Evolutionary conservation across 139 green algal genomes (phyloP), one percentile per base, ranked within the genome.

Genomic region (Raphidocelis subcapitata): DNA sequence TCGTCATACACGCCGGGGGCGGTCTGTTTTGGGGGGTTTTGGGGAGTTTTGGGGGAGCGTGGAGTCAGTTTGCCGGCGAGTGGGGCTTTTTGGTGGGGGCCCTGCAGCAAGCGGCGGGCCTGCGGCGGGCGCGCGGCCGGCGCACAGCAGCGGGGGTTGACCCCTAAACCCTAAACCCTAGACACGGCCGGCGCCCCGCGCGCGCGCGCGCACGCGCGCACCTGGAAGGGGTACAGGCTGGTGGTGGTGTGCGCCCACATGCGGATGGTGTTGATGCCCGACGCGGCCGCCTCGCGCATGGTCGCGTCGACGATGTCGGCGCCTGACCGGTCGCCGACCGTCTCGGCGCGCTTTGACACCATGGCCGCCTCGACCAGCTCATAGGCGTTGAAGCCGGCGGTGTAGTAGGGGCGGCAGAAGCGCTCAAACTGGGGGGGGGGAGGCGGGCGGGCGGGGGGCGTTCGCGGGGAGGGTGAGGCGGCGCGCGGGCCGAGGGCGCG

Each of bases 221-320:
- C 76, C 78, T 93, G 88, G 57, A 94, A 82, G 8, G 85, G 84
- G 64, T 86, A 82, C 44, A 67, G 51, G 1, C 66, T n/a, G 49
- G 89, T 79, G 5, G 77, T 84, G 21, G 84, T 91, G 74, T 94
- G 89, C 0, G 77, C 90, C 79, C 84, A 95, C 16, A 79, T 79
- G 32, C 90, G 81, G 3, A 94, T 51, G 2, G 88, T 84, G 61
- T 89, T 94, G 26, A 94, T 76, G 14, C 85, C 84, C 20, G 68
- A 62, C 2, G 68, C 65, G 0, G 82, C 72, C 3, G 88, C 85
- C 15, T 68, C 15, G 1, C 29, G 37, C 31, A 93, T 54, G n/a
- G 81, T 65, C 28, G 76, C 66, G 12, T 65, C 67, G 10, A 89
- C 69, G 10, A 80, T 69, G 56, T 85, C 59, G 1, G 72, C 72